Conservation (phyloP, 2,329 filamentous ascomycete species). For the Apiospora saccharicola region DNA sequence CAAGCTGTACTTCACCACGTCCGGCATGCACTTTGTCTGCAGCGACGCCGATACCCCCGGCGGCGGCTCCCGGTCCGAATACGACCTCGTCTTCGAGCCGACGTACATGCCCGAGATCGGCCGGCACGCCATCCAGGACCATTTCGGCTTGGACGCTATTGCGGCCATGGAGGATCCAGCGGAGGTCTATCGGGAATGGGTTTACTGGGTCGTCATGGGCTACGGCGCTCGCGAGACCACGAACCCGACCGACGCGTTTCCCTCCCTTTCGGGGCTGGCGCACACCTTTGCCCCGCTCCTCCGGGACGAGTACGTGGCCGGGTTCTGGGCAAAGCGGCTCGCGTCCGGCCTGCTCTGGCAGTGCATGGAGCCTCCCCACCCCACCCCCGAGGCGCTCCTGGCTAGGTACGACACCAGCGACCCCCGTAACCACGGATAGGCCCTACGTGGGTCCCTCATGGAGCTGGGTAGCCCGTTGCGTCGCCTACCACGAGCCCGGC, state of each 20-base stretch:
- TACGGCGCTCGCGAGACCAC: neutral
- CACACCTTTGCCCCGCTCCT: neutral
- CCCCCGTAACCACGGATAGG: neutral
- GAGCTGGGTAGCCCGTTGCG: conserved; percentile 1
- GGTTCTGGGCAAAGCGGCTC: neutral
- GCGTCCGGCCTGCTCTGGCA: neutral
- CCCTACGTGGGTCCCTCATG: neutral
- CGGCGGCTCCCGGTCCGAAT: neutral
- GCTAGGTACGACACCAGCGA: neutral
- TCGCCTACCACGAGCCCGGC: too few species aligned
- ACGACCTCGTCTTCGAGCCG: neutral
- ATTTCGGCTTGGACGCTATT: neutral
- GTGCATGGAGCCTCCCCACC: neutral
- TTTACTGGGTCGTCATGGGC: neutral
- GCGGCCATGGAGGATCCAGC: neutral
- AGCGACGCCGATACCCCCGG: too few species aligned
- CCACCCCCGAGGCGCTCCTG: neutral
- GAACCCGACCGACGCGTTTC: neutral
- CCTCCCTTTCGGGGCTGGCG: neutral
- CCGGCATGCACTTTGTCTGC: neutral
- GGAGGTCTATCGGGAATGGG: neutral
- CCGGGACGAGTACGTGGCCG: neutral
- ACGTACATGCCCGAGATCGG: neutral
- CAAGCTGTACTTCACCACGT: neutral
- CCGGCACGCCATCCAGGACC: neutral